Base-by-base conservation (phyloP, 805 yeast species). In the Nakazawaea ishiwadae region DNA sequence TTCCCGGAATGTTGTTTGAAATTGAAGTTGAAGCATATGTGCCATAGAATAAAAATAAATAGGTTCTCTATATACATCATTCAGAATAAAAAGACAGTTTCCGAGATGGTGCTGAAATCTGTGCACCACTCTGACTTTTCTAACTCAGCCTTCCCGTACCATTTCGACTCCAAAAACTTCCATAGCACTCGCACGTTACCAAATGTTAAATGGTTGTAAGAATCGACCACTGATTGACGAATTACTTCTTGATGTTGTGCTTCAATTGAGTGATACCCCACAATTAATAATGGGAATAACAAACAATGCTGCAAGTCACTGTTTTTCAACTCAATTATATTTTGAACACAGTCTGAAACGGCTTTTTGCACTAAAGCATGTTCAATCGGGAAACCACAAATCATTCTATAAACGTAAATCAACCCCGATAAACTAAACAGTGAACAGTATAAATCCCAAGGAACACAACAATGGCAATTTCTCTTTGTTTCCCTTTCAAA, bases 231-330 rank as follows among this genome's bases (percentile, higher is more conserved):
- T 11, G 43, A 43, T 6, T 31, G n/a, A 20, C 40, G 39, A 4
- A 56, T 36, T 15, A 46, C 17, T 14, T 32, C 34, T 16, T 55
- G 52, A 11, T 53, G 51, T 5, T 20, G 23, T 1, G 12, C 19
- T 9, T 26, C 15, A 10, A 44, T 26, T 21, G 54, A 49, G 40
- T 55, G 58, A 1, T 52, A 40, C 4, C 62, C 62, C 17, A 53
- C 45, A 6, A 52, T 45, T 14, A 55, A 35, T 29, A 54, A 37
- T 10, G 59, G 62, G 28, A 53, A 50, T 27, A 57, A 35, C 31
- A 55, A 35, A 39, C 62, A 57, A 35, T 57, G 60, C 20, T 52
- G 50, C 27, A 57, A 36, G 2, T 47, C 18, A 11, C 42, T 40
- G 11, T 35, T 21, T 12, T 41, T 24, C 4, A 36, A 45, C 4